A percentile compares a stretch with the other conserved stretches of the same genome.
Conservation (phyloP, 306 rosid species). For the Ceratonia siliqua region DNA sequence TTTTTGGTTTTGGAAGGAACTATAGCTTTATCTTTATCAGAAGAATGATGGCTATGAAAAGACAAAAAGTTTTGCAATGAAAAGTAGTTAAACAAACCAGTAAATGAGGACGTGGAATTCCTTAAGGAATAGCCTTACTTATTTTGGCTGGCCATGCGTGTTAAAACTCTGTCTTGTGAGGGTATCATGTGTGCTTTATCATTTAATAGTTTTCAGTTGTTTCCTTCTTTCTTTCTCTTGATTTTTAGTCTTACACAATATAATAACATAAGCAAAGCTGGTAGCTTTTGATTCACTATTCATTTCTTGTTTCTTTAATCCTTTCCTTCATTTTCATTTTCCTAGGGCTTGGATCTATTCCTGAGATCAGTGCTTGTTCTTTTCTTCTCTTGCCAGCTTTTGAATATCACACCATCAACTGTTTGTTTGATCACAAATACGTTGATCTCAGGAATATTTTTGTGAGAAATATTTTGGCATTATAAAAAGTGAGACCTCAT, state of each 20-base stretch:
- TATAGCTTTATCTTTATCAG: background rate
- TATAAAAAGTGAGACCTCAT: constrained; percentile 14
- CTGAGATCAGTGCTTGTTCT: constrained; percentile 18
- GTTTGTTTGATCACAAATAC: constrained; percentile 13
- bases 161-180: constrained; percentile 25
- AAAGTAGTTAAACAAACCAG: constrained; percentile 11
- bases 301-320: background rate
- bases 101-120: background rate
- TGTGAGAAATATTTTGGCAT: constrained; percentile 12
- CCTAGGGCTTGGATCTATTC: constrained; percentile 2
- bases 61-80: background rate
- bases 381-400: constrained; percentile 28
- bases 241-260: constrained; percentile 10
- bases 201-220: constrained; percentile 10
- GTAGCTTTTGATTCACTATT: background rate
- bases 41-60: constrained; percentile 8
- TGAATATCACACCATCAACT: background rate
- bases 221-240: constrained; percentile 8
- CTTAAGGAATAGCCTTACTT: constrained; percentile 17
- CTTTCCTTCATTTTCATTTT: constrained; percentile 9
- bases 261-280: constrained; percentile 1
- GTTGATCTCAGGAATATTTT: constrained; percentile 11
- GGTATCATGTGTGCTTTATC: constrained; percentile 25
- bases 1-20: background rate
- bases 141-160: constrained; percentile 6